phyloP scores from a whole-genome alignment of 2,329 filamentous ascomycete genomes.

The Dactylonectria estremocensis region DNA sequence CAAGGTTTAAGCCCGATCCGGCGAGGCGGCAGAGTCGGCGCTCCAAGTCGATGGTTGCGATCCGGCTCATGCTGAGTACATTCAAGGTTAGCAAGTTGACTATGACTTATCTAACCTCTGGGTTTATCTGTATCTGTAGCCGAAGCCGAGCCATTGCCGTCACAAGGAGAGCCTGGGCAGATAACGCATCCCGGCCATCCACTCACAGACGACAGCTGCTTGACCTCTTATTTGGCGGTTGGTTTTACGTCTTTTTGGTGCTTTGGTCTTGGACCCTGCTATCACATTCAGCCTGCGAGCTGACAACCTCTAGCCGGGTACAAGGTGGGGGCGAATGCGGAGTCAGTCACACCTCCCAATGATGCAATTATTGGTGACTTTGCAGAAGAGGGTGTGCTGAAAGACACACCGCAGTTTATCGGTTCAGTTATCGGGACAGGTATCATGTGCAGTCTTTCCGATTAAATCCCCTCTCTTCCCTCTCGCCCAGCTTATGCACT shows the following conservation, averaged over 20 bases:
- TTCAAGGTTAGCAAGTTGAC: neutral
- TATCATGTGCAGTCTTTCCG: neutral
- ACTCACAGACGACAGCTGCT: constrained; percentile 1
- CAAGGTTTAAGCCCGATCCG: constrained; percentile 8
- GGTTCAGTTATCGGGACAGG: neutral
- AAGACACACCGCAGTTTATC: neutral
- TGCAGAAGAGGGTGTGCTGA: constrained; percentile 13
- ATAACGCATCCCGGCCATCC: constrained; percentile 9
- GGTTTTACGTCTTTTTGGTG: neutral
- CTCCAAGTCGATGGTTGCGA: neutral
- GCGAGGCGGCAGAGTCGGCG: neutral
- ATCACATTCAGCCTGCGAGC: neutral
- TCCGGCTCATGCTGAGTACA: too few relatives aligned
- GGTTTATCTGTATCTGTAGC: neutral
- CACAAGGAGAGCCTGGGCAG: neutral
- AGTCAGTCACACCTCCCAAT: constrained; percentile 17
- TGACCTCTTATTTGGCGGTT: neutral
- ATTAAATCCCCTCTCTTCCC: constrained; percentile 1
- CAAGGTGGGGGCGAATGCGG: neutral
- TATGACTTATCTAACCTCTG: neutral
- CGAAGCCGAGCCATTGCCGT: constrained; percentile 6
- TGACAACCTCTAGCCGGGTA: constrained; percentile 1
- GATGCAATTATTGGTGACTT: constrained; percentile 11
- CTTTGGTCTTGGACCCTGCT: neutral
- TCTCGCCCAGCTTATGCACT: neutral